Evolutionary conservation across 2,329 filamentous ascomycete genomes (phyloP).

Genomic region (Elsinoe australis): DNA sequence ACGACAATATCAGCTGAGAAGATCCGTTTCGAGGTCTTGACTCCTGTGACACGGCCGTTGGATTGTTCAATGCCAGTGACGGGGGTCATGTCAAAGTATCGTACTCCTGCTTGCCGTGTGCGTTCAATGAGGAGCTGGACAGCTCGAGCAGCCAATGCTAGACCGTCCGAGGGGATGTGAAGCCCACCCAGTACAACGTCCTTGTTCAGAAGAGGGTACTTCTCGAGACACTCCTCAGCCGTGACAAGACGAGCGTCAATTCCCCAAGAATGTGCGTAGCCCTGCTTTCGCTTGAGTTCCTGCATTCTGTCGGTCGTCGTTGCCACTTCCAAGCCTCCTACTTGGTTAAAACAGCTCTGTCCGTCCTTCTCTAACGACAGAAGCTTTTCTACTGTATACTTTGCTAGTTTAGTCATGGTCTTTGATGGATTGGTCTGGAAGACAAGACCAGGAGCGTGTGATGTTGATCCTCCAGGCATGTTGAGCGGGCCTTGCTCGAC

Average conservation of each 20-base stretch:
- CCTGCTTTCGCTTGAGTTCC: slow-evolving; percentile 56
- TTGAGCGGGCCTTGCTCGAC: slow-evolving; percentile 56
- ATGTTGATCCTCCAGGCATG: slow-evolving; percentile 59
- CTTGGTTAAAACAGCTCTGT: slow-evolving; percentile 52
- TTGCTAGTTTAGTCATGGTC: slow-evolving; percentile 52
- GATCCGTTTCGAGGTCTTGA: slow-evolving; percentile 42
- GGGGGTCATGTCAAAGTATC: slow-evolving; percentile 48
- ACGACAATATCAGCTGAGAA: slow-evolving; percentile 54
- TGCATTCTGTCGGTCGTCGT: slow-evolving; percentile 52
- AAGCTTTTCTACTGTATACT: slow-evolving; percentile 56
- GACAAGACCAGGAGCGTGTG: slow-evolving; percentile 56
- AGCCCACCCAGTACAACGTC: slow-evolving; percentile 51
- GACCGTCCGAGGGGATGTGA: slow-evolving; percentile 53
- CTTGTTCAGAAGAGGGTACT: slow-evolving; percentile 50
- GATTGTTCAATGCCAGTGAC: slow-evolving; percentile 51
- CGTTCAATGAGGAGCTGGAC: slow-evolving; percentile 54
- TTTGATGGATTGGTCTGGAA: slow-evolving; percentile 55
- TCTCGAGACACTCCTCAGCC: slow-evolving; percentile 44
- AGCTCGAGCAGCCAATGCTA: slow-evolving; percentile 54
- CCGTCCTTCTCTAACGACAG: slow-evolving; percentile 45
- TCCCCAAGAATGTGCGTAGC: slow-evolving; percentile 55
- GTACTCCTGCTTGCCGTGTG: slow-evolving; percentile 51
- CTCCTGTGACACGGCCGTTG: slow-evolving; percentile 48
- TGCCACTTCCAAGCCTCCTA: slow-evolving; percentile 56
- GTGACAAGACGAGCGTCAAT: slow-evolving; percentile 48